These are phyloP conservation scores for Grigorovia transvaalensis DNA, from an alignment of 805 yeast species.

Conservation along the genomic window DNA sequence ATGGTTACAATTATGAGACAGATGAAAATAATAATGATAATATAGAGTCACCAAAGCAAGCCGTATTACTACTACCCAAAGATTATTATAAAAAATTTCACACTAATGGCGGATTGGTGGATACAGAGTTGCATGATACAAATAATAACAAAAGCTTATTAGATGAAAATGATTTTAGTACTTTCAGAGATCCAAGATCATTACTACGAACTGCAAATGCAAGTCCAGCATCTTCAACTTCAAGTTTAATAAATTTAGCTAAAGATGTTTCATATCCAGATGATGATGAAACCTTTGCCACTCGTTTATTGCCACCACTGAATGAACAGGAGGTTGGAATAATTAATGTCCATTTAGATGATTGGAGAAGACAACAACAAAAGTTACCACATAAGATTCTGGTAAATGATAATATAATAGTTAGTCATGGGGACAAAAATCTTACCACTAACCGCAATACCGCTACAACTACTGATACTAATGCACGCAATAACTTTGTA, in stretches of 20 bases:
- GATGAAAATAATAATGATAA: constrained; percentile 10
- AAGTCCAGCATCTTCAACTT: not conserved
- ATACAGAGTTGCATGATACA: not conserved
- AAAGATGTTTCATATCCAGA: constrained; percentile 1
- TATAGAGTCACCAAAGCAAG: constrained; percentile 15
- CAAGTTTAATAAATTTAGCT: not conserved
- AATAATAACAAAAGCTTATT: not conserved
- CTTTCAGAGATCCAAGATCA: not conserved
- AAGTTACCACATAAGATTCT: not conserved
- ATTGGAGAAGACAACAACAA: constrained; percentile 7
- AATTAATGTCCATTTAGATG: constrained; percentile 8
- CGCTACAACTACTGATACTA: not conserved
- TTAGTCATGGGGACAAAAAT: not conserved
- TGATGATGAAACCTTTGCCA: constrained; percentile 1
- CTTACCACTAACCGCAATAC: not conserved
- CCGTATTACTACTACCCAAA: constrained; percentile 23
- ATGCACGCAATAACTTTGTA: not conserved
- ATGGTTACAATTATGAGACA: constrained; percentile 2
- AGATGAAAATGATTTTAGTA: not conserved
- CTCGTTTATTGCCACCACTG: constrained; percentile 9
- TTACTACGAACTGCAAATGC: not conserved
- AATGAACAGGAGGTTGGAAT: constrained; percentile 22
- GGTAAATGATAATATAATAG: not conserved
- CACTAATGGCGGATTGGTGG: not conserved
- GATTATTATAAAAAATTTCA: constrained; percentile 14